Evolutionary conservation across 345 rosid genomes (phyloP).

Genomic region (Microthlaspi erraticum): DNA sequence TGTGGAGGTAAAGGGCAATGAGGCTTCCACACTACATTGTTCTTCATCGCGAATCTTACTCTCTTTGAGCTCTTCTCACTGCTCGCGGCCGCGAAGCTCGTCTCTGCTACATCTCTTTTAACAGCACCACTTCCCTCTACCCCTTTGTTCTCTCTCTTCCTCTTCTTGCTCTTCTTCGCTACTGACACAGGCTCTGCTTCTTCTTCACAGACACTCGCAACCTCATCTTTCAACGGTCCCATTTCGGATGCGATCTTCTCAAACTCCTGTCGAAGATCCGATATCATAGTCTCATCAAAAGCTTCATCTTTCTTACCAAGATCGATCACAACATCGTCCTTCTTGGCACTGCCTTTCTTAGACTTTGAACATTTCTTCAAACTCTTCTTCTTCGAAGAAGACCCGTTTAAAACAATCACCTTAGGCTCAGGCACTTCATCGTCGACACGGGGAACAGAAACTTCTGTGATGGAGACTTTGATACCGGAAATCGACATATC

Average conservation of each 20-base stretch:
- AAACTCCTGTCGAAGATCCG: constrained; percentile 87
- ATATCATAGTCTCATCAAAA: constrained; percentile 64
- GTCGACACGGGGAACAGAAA: constrained; percentile 22
- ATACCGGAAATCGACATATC: constrained; percentile 54
- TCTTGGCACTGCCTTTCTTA: constrained; percentile 53
- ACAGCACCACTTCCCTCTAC: constrained; percentile 30
- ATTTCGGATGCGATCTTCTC: constrained; percentile 85
- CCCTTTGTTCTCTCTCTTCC: constrained; percentile 74
- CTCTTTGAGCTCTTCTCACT: constrained; percentile 76
- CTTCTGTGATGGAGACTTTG: constrained; percentile 52
- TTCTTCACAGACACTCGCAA: constrained; percentile 53
- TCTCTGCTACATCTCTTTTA: constrained; percentile 52
- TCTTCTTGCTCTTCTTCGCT: constrained; percentile 60
- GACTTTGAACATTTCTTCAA: constrained; percentile 59
- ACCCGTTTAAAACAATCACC: constrained; percentile 43
- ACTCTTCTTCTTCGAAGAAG: constrained; percentile 41
- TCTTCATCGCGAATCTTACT: constrained; percentile 89
- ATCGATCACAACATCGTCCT: constrained; percentile 33
- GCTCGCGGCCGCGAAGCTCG: constrained; percentile 48
- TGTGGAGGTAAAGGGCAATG: constrained; percentile 94
- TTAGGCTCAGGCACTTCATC: constrained; percentile 56
- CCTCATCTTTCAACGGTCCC: constrained; percentile 48
- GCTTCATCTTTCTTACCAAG: constrained; percentile 38
- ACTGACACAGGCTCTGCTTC: constrained; percentile 46
- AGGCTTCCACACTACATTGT: constrained; percentile 96